phyloP scores from a whole-genome alignment of 176 grass and related monocot species.

The Zea luxurians region DNA sequence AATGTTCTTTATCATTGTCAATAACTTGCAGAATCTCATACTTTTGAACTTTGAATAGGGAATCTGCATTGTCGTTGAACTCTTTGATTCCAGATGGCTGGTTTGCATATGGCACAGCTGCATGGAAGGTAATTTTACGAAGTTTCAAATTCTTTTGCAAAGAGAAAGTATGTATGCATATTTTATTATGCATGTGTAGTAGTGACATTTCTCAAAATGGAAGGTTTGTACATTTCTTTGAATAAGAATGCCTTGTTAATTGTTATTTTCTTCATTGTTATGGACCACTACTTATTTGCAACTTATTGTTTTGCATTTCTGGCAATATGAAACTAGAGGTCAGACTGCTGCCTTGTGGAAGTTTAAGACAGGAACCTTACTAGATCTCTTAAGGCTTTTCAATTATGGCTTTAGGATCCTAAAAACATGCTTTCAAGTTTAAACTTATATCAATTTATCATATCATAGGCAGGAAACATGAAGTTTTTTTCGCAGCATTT shows the following conservation, averaged over 20 bases:
- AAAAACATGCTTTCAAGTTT: slow-evolving; percentile 12
- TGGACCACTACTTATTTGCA: slow-evolving; percentile 5
- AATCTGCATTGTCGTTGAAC: slow-evolving; percentile 92
- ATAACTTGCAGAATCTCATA: neutral
- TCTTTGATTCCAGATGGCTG: slow-evolving; percentile 90
- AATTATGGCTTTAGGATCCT: neutral
- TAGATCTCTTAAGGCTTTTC: neutral
- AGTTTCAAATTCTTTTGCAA: slow-evolving; percentile 27
- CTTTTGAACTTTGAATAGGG: slow-evolving; percentile 52
- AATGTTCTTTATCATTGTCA: slow-evolving; percentile 33
- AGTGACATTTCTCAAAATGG: neutral
- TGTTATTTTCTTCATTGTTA: slow-evolving; percentile 17
- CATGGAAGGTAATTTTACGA: slow-evolving; percentile 68
- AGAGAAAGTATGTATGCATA: neutral
- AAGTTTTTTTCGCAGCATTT: neutral
- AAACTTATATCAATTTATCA: neutral
- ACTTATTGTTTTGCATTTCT: neutral
- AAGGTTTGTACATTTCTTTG: slow-evolving; percentile 2
- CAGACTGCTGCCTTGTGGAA: neutral
- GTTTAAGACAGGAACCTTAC: neutral
- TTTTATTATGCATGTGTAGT: neutral
- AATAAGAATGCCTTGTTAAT: neutral
- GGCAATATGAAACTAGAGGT: neutral
- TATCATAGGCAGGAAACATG: neutral
- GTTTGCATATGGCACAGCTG: slow-evolving; percentile 89